Base-by-base conservation (phyloP, 805 yeast genomes). In the Nakazawaea pomicola region DNA sequence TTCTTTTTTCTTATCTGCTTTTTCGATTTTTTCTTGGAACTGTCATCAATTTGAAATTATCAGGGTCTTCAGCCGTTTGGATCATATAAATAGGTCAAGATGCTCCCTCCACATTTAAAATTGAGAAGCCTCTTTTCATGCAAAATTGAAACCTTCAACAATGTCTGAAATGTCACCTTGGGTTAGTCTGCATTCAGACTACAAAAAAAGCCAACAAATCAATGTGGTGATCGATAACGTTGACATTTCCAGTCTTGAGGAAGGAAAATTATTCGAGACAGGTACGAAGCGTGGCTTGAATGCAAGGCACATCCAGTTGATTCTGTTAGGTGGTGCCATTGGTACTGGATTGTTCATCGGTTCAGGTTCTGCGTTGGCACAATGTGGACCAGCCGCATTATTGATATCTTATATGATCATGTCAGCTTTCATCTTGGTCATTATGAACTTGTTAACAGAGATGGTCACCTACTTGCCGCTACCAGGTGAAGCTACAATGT, bases 321-420 rank as follows among this genome's bases (percentile, higher is more conserved):
- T 83, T 50, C 81, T 88, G 29, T 70, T 83, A 31, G 87, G 87
- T 24, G 83, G 87, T 25, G 77, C 83, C 49, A 77, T 82, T 38
- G 91, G 91, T 49, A 80, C 88, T 3, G 90, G 91, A 56, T 60
- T 83, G 42, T 76, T 83, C 48, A 79, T 83, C 37, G 88, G 89
- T 50, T 66, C 78, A 11, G 88, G 87, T 29, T 60, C 65, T 15
- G 72, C 83, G 2, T 67, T 83, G 48, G 55, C 61, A 24, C 58
- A 64, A 11, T 82, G 83, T 47, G 89, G 89, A 23, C 87, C 89
- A 3, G 85, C 75, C 11, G 74, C 74, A 36, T 48, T 75, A 34
- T 62, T 83, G 35, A 67, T 81, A 29, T 79, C 85, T 25, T 78
- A 74, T 54, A 65, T 71, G 23, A 55, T 78, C 38, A 76, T 81